Percentiles rank a stretch among this genome's conserved stretches.
Evolutionary conservation across 2,329 filamentous ascomycete species (phyloP).

Genomic region (Pseudogymnoascus sp.): DNA sequence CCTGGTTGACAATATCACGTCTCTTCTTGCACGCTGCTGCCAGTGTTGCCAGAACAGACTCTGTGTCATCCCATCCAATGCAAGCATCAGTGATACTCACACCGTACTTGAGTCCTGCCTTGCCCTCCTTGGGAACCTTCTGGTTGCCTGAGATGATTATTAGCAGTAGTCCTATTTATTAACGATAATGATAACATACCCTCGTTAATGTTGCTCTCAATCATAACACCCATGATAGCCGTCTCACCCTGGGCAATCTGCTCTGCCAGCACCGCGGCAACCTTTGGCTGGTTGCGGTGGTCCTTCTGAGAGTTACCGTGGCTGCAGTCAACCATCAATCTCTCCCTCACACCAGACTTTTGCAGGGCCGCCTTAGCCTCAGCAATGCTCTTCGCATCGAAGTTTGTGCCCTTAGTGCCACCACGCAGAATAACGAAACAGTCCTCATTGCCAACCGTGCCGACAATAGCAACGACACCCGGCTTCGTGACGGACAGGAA

Average conservation of each 20-base stretch:
- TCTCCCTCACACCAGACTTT: conserved; percentile 64
- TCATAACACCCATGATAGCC: conserved; percentile 95
- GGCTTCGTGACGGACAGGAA: conserved; percentile 97
- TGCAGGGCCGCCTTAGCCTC: conserved; percentile 73
- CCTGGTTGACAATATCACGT: not conserved
- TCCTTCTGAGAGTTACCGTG: conserved; percentile 95
- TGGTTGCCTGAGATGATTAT: conserved; percentile 56
- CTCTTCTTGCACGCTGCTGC: conserved; percentile 74
- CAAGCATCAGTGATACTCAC: conserved; percentile 97
- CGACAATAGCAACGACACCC: conserved; percentile 88
- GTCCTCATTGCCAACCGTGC: conserved; percentile 90
- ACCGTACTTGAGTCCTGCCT: conserved; percentile 78
- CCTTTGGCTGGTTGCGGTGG: conserved; percentile 95
- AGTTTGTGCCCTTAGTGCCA: conserved; percentile 90
- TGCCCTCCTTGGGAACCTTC: conserved; percentile 84
- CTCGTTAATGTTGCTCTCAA: conserved; percentile 95
- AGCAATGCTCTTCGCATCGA: conserved; percentile 74
- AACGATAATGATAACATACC: conserved; percentile 42
- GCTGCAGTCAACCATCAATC: conserved; percentile 96
- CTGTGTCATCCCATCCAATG: conserved; percentile 89
- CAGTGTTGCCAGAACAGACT: conserved; percentile 66
- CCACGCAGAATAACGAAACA: conserved; percentile 95
- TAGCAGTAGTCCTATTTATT: conserved; percentile 8
- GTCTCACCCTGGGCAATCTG: conserved; percentile 81
- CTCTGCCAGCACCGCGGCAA: conserved; percentile 70